Percentiles rank a stretch among this genome's conserved stretches.
phyloP scores from a whole-genome alignment of 139 green algal genomes.

The Desmodesmus armatus region DNA sequence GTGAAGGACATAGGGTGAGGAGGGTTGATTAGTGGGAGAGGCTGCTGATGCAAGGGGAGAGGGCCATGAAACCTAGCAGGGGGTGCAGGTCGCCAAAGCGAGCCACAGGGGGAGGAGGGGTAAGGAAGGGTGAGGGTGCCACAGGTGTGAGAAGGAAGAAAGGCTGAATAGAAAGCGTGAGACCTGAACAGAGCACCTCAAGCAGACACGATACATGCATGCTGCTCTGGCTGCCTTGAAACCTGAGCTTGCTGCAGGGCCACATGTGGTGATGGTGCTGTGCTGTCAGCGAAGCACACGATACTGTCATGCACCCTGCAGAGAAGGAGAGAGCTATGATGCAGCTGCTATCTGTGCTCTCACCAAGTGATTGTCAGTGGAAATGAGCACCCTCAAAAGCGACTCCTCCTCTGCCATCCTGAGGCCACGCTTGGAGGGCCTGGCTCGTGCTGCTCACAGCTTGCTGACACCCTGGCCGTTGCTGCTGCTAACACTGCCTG shows the following conservation, averaged over 20 bases:
- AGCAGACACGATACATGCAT: background rate
- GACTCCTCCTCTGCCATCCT: too few relatives aligned
- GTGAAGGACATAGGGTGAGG: background rate
- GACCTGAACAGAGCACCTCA: background rate
- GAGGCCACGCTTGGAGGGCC: too few relatives aligned
- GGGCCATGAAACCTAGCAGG: background rate
- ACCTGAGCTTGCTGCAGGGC: background rate
- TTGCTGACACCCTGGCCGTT: too few relatives aligned
- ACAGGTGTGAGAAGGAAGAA: too few relatives aligned
- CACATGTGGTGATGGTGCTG: background rate
- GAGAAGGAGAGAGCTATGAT: background rate
- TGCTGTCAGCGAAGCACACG: background rate
- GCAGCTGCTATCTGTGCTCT: background rate
- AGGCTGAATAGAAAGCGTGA: too few relatives aligned
- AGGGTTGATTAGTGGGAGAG: background rate
- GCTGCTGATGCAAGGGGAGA: background rate
- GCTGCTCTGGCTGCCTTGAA: background rate
- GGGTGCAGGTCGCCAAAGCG: too few relatives aligned
- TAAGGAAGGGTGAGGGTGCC: too few relatives aligned
- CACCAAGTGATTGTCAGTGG: conserved; percentile 98
- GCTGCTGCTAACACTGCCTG: too few relatives aligned
- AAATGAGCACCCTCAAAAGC: conserved; percentile 88
- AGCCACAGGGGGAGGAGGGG: too few relatives aligned
- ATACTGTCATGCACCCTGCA: background rate
- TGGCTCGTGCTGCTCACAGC: too few relatives aligned